phyloP scores from a whole-genome alignment of 179 eudicot species.

The Camellia oleifera region DNA sequence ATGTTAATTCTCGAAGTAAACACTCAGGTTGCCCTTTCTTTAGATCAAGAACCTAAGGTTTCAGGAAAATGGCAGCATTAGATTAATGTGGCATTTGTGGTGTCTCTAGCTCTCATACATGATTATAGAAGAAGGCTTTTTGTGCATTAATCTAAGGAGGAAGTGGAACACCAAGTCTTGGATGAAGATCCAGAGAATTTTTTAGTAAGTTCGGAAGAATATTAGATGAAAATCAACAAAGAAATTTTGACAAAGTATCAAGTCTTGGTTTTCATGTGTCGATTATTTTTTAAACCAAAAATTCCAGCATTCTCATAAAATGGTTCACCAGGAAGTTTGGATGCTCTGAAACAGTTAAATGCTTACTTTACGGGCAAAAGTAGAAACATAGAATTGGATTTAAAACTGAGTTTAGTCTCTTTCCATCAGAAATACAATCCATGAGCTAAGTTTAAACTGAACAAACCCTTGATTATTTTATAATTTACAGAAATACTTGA shows the following conservation, averaged over 20 bases:
- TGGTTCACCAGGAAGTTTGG: slow-evolving; percentile 7
- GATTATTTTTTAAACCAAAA: neutral
- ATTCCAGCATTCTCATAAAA: neutral
- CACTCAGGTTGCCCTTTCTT: slow-evolving; percentile 31
- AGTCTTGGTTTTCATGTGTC: neutral
- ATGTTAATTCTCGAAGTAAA: slow-evolving; percentile 28
- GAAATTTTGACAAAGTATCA: neutral
- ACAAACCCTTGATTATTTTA: neutral
- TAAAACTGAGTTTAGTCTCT: neutral
- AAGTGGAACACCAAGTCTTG: neutral
- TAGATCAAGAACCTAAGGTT: slow-evolving; percentile 29
- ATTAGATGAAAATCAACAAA: neutral
- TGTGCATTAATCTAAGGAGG: neutral
- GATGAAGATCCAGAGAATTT: slow-evolving; percentile 3
- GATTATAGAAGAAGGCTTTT: neutral
- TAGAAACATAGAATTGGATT: neutral
- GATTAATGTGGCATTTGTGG: neutral
- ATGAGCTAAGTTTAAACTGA: neutral
- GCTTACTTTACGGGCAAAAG: neutral
- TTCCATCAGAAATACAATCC: neutral
- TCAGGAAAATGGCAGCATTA: slow-evolving; percentile 10
- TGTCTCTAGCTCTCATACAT: neutral
- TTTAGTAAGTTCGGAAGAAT: neutral
- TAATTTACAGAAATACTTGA: neutral
- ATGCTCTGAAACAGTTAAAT: neutral